Evolutionary conservation across 1,139 yeast species (phyloP).

Genomic region (Candida tetrigidarum): DNA sequence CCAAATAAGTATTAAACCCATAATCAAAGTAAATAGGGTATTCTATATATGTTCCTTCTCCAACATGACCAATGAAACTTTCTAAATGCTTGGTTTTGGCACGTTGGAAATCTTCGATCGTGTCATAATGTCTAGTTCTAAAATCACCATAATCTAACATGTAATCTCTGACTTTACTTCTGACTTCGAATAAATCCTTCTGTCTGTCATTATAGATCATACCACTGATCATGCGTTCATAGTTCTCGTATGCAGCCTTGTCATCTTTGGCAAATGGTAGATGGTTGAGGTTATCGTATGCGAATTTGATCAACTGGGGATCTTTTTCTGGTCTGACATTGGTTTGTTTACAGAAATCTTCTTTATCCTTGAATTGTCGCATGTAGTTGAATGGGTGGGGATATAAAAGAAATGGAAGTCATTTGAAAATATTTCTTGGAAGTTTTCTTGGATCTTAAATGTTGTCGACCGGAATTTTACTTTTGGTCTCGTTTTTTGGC

Average conservation of each 20-base stretch:
- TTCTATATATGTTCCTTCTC: constrained; percentile 45
- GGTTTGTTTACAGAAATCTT: constrained; percentile 19
- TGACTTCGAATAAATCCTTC: constrained; percentile 14
- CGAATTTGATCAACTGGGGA: constrained; percentile 43
- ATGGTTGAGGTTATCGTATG: constrained; percentile 42
- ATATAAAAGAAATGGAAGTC: neutral
- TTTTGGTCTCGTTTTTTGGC: no score
- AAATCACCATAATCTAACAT: constrained; percentile 41
- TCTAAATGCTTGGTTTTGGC: constrained; percentile 41
- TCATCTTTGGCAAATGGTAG: constrained; percentile 38
- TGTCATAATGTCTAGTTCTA: constrained; percentile 40
- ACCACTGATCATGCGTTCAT: constrained; percentile 43
- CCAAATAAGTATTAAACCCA: constrained; percentile 56
- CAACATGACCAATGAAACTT: constrained; percentile 50
- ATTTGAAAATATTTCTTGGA: no score
- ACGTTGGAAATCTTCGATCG: constrained; percentile 22
- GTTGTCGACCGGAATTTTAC: no score
- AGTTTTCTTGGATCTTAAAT: no score
- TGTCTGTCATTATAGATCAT: constrained; percentile 19
- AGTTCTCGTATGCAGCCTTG: constrained; percentile 26
- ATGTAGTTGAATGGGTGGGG: constrained; percentile 4
- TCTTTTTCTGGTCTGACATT: constrained; percentile 27
- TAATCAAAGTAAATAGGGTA: constrained; percentile 62
- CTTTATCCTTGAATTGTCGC: constrained; percentile 17
- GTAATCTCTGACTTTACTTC: constrained; percentile 18